Base-by-base conservation (phyloP, 441 rosid genomes). In the Bruguiera hainesii region DNA sequence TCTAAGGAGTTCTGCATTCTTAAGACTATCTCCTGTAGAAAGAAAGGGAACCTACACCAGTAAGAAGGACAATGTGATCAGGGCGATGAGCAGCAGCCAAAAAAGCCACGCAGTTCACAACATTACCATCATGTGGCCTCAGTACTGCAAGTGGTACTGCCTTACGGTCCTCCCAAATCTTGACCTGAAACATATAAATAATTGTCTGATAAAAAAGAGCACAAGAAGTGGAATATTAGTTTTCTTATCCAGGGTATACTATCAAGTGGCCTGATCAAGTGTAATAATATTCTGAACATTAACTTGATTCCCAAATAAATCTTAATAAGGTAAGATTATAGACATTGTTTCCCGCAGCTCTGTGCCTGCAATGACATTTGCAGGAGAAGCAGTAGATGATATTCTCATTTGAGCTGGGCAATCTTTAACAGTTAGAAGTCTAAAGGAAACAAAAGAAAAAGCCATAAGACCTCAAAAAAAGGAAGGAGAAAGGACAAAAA, bases 151-250 rank as follows among this genome's bases (percentile, higher is more conserved):
- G 86, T 26, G 96, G 93, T 28, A 65, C 78, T 53, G 82, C 76
- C 80, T 84, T 92, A 70, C 76, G 84, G 66, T 88, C 91, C 76
- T 89, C 93, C 98, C 98, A 92, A 67, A 92, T 88, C 81, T 87
- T 89, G 57, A 92, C 80, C 98, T 92, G 82, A 74, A 35, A 37
- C 59, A 48, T 19, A 56, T 56, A 67, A 46, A 20, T 23, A 18
- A 55, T 8, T 23, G 1, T 10, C 9, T 26, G 16, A 37, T 10
- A 4, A 37, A 9, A 37, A 37, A 10, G 3, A 2, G 16, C 48
- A 42, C 2, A 8, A 35, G 42, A 35, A 13, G 48, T 23, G 16
- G 15, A 23, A 20, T 26, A 20, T 23, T 23, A 55, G 10, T 9
- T 23, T 55, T 55, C 29, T 8, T 20, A 55, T 8, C 16, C 58